These are phyloP conservation scores for Aspergillus caelatus DNA, from an alignment of 2,329 filamentous ascomycete species.

Conservation along the genomic window DNA sequence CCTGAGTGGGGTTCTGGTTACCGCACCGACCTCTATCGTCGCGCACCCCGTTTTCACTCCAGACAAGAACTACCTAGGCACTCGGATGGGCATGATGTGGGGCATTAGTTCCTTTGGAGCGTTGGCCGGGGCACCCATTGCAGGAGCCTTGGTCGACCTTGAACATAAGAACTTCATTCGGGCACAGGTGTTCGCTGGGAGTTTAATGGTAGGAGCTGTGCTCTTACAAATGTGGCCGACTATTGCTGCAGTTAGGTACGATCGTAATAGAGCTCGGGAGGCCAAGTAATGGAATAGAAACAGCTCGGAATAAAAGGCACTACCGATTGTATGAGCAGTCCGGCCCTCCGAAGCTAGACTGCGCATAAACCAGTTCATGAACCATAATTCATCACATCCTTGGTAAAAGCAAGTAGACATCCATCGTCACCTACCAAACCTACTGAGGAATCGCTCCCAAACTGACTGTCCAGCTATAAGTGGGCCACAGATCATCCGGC, in stretches of 20 bases:
- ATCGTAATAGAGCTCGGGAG: conserved; percentile 13
- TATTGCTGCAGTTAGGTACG: conserved; percentile 25
- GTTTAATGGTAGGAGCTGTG: conserved; percentile 34
- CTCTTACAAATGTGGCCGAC: conserved; percentile 32
- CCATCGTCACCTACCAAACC: no score
- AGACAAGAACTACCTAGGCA: conserved; percentile 30
- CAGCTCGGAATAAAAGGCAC: no score
- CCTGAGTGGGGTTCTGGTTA: conserved; percentile 34
- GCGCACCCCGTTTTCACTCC: conserved; percentile 33
- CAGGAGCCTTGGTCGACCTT: conserved; percentile 34
- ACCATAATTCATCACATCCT: no score
- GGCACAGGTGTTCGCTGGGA: conserved; percentile 37
- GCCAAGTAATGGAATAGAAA: background rate
- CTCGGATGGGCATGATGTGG: conserved; percentile 39
- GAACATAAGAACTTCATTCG: conserved; percentile 28
- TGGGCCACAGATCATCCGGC: no score
- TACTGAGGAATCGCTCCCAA: no score
- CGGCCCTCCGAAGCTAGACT: no score
- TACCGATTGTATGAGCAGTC: no score
- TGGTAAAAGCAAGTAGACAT: no score
- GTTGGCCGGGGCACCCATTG: conserved; percentile 35
- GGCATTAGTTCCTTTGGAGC: conserved; percentile 36
- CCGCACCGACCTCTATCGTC: conserved; percentile 33
- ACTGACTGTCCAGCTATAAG: no score
- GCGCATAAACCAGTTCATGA: no score